Conservation (phyloP, 2,329 filamentous ascomycete species). For the Hymenotorrendiella dingleyae region DNA sequence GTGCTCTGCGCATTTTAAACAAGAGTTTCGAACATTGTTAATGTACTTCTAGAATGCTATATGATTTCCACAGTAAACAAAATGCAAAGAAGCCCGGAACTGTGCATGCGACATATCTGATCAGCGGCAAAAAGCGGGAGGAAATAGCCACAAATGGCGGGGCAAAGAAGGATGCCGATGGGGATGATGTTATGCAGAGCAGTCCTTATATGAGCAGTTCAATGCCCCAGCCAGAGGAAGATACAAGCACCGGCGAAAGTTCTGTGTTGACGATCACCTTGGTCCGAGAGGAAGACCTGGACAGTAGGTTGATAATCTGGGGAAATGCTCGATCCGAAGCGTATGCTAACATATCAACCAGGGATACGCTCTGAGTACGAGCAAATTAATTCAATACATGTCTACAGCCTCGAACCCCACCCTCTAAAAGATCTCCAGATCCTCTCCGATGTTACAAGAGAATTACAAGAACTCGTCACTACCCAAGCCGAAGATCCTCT, state of each 20-base stretch:
- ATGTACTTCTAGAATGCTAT: constrained; percentile 71
- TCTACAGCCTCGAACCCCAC: constrained; percentile 77
- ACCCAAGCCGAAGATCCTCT: constrained; percentile 57
- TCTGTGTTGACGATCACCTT: constrained; percentile 57
- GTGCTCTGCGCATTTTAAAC: neutral
- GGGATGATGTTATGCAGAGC: constrained; percentile 61
- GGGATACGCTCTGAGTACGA: constrained; percentile 64
- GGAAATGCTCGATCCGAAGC: neutral
- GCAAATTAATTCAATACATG: constrained; percentile 70
- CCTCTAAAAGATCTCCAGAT: constrained; percentile 65
- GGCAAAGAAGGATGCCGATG: constrained; percentile 44
- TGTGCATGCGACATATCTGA: constrained; percentile 87
- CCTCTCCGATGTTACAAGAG: constrained; percentile 63
- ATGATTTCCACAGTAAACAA: constrained; percentile 74
- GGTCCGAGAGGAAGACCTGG: constrained; percentile 65
- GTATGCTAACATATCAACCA: constrained; percentile 32
- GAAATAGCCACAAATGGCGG: constrained; percentile 34
- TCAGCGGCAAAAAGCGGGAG: constrained; percentile 61
- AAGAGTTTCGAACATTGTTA: too few species aligned
- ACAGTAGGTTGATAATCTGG: constrained; percentile 46
- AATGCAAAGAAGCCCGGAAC: constrained; percentile 67
- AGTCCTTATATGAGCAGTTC: constrained; percentile 64
- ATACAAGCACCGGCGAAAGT: constrained; percentile 40
- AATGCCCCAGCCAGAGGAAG: constrained; percentile 46
- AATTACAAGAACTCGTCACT: constrained; percentile 50